Evolutionary conservation across 495 filamentous ascomycete genomes (phyloP).

Genomic region (Aspergillus taichungensis): DNA sequence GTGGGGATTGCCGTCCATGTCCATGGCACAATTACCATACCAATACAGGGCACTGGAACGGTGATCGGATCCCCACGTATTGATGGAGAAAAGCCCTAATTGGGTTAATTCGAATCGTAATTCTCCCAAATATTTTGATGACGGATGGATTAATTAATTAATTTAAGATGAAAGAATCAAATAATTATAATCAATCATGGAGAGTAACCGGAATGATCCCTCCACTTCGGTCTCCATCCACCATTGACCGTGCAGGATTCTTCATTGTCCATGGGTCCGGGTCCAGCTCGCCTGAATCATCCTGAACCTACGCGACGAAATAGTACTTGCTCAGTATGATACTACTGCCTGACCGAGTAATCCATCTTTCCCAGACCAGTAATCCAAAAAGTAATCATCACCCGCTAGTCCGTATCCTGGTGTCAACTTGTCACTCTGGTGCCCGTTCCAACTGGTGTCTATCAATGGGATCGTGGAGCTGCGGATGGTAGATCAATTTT

Average conservation of each 20-base stretch:
- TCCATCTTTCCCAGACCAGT: too few relatives aligned
- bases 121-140: constrained; percentile 2
- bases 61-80: too few relatives aligned
- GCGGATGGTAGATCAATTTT: constrained; percentile 31
- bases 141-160: not conserved
- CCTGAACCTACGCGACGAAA: not conserved
- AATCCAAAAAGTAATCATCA: constrained; percentile 8
- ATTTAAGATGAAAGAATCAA: not conserved
- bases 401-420: constrained; percentile 28
- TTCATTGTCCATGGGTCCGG: constrained; percentile 1
- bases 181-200: constrained; percentile 1
- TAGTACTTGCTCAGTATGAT: too few relatives aligned
- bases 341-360: too few relatives aligned
- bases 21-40: too few relatives aligned
- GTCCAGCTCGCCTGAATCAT: constrained; percentile 23
- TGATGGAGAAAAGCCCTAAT: too few relatives aligned
- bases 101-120: not conserved
- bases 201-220: constrained; percentile 4
- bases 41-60: too few relatives aligned
- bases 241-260: too few relatives aligned
- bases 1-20: constrained; percentile 9
- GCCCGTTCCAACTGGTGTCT: constrained; percentile 26
- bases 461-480: constrained; percentile 30
- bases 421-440: constrained; percentile 37
- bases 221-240: constrained; percentile 10